phyloP scores from a whole-genome alignment of 371 early-diverging fungal species.

The Mortierella sp. region DNA sequence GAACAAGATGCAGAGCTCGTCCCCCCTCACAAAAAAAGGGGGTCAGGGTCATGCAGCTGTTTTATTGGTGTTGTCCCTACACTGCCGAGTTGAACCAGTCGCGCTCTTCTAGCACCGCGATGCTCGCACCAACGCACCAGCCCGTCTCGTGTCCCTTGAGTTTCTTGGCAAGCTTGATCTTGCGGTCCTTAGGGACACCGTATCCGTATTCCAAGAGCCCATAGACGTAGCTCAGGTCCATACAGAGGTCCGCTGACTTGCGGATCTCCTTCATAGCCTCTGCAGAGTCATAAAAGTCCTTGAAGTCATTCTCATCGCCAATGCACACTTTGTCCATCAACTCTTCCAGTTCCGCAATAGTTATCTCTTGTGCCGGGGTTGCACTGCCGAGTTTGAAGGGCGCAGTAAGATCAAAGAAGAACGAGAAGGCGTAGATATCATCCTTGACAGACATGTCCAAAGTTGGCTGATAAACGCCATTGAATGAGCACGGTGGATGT shows the following conservation, averaged over 20 bases:
- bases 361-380: constrained; percentile 61
- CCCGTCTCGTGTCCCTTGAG: constrained; percentile 94
- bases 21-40: constrained; percentile 8
- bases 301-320: constrained; percentile 59
- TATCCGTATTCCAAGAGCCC: constrained; percentile 85
- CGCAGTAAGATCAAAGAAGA: constrained; percentile 90
- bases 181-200: constrained; percentile 75
- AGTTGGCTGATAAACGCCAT: constrained; percentile 91
- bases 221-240: constrained; percentile 89
- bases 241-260: constrained; percentile 79
- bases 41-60: neutral
- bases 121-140: constrained; percentile 94
- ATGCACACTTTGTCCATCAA: constrained; percentile 73
- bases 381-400: constrained; percentile 76
- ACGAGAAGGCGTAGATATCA: constrained; percentile 94
- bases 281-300: constrained; percentile 39
- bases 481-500: constrained; percentile 83
- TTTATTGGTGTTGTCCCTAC: too few species aligned
- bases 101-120: constrained; percentile 75
- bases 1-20: neutral
- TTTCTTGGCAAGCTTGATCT: constrained; percentile 86
- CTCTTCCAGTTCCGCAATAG: constrained; percentile 70
- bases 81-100: constrained; percentile 36
- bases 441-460: constrained; percentile 71
- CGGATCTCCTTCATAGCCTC: constrained; percentile 59